Base-by-base conservation (phyloP, 2,329 filamentous ascomycete genomes). In the Verruconis gallopava region DNA sequence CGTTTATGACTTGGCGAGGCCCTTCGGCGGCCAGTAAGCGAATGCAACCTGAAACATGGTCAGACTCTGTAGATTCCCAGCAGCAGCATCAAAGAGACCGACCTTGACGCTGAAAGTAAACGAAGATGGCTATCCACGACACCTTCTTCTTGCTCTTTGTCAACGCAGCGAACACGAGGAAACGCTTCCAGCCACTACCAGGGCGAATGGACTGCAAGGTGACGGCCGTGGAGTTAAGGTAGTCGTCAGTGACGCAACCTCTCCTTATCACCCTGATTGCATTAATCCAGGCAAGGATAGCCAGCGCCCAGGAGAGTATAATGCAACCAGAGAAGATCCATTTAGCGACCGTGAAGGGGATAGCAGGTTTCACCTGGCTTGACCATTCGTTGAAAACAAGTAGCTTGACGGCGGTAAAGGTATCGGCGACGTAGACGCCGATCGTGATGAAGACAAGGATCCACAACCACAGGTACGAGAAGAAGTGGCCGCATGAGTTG, bases 251-350 rank as follows among this genome's bases (percentile, higher is more conserved):
- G 32, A 96, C 81, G 49, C 88, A 86, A 43, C 84, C 84, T 44
- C 85, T 76, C 51, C 71, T 78, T 59, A 96, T 93, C 39, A 93
- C 84, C 36, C 80, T 77, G 47, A 81, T 65, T 19, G 89, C 86
- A 42, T 82, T 76, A 37, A 93, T 56, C 65, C 84, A 85, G 60
- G 93, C 83, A 53, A 81, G 91, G 13, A 65, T 69, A 20, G 93
- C 71, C 50, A 96, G 83, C 49, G 85, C 66, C 59, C 89, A 88
- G 6, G 88, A 96, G 25, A 91, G 69, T 48, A 96, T 81, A 56
- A 98, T 96, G 59, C 88, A 94, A 43, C 77, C 75, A 20, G 85
- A 81, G 58, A 96, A 98, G 58, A 98, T 88, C 86, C 88, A 95
- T 65, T 91, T 93, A 11, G 85, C 82, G 42, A 89, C 73, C 38